Conservation (phyloP, 2,329 filamentous ascomycete species). For the Diaporthe amygdali region DNA sequence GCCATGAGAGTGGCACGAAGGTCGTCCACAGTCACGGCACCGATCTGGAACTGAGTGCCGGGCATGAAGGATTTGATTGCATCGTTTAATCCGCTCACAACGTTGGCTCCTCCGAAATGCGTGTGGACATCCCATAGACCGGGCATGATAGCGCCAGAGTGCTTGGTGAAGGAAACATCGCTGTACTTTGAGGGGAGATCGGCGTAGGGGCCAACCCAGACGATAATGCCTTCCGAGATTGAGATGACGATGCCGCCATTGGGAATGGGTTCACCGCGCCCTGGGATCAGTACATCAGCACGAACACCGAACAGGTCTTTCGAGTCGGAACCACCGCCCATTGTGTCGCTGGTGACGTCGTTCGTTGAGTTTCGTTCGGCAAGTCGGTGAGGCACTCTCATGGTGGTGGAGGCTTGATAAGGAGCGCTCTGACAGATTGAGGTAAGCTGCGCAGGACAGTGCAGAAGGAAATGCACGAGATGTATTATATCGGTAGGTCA, state of each 20-base stretch:
- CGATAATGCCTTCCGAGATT: constrained; percentile 39
- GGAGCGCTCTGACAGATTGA: background rate
- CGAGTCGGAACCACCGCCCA: constrained; percentile 9
- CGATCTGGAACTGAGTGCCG: constrained; percentile 37
- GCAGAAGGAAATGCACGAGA: background rate
- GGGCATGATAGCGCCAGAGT: constrained; percentile 50
- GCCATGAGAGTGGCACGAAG: constrained; percentile 47
- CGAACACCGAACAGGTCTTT: constrained; percentile 27
- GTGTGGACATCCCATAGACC: constrained; percentile 60
- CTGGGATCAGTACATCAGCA: constrained; percentile 50
- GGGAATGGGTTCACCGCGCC: constrained; percentile 46
- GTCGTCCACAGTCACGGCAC: constrained; percentile 46
- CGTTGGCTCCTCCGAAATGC: constrained; percentile 48
- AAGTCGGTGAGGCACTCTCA: background rate
- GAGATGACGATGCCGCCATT: constrained; percentile 45
- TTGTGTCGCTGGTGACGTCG: background rate
- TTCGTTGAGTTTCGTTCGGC: background rate
- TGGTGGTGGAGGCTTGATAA: background rate
- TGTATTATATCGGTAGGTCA: background rate
- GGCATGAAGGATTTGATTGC: constrained; percentile 31
- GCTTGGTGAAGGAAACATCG: constrained; percentile 34
- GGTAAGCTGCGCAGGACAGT: no score
- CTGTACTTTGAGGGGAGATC: constrained; percentile 39
- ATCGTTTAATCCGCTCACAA: constrained; percentile 28
- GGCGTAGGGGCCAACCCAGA: constrained; percentile 41